phyloP scores from a whole-genome alignment of 805 yeast genomes.

The Kluyveromyces aestuarii region DNA sequence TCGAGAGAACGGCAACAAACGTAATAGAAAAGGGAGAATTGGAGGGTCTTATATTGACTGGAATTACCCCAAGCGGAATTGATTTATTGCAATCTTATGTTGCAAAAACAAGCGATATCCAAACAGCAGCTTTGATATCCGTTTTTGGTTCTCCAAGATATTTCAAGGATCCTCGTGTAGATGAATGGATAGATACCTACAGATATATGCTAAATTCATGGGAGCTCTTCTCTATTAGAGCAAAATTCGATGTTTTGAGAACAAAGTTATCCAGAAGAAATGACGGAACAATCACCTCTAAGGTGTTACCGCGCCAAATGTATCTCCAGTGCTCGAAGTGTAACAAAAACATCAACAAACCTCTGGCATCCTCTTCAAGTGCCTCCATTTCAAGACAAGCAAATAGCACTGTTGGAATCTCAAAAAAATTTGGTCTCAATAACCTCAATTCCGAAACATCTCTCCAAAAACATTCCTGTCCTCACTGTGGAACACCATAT shows the following conservation, averaged over 20 bases:
- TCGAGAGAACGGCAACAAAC: conserved; percentile 58
- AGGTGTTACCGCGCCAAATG: conserved; percentile 61
- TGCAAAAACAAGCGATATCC: conserved; percentile 82
- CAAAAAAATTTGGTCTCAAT: conserved; percentile 6
- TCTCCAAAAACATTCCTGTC: conserved; percentile 41
- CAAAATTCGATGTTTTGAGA: conserved; percentile 76
- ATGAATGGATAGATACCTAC: conserved; percentile 70
- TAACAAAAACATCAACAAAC: conserved; percentile 55
- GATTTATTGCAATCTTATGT: conserved; percentile 79
- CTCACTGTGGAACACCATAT: conserved; percentile 77
- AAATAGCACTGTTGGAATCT: conserved; percentile 8
- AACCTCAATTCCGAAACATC: conserved; percentile 8
- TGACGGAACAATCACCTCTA: conserved; percentile 38
- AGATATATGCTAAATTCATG: conserved; percentile 66
- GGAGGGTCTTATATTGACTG: conserved; percentile 85
- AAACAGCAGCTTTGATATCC: conserved; percentile 77
- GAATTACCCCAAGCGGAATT: conserved; percentile 80
- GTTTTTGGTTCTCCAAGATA: conserved; percentile 79
- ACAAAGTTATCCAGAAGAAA: conserved; percentile 50
- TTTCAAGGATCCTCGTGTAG: conserved; percentile 63
- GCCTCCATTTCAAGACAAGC: conserved; percentile 4
- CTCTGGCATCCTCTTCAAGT: conserved; percentile 6
- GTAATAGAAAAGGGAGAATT: conserved; percentile 75
- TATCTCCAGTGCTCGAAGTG: conserved; percentile 76
- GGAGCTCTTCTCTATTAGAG: conserved; percentile 69